Percentiles rank a stretch among this genome's conserved stretches.
Evolutionary conservation across 345 rosid species (phyloP).

Genomic region (Viola odorata): DNA sequence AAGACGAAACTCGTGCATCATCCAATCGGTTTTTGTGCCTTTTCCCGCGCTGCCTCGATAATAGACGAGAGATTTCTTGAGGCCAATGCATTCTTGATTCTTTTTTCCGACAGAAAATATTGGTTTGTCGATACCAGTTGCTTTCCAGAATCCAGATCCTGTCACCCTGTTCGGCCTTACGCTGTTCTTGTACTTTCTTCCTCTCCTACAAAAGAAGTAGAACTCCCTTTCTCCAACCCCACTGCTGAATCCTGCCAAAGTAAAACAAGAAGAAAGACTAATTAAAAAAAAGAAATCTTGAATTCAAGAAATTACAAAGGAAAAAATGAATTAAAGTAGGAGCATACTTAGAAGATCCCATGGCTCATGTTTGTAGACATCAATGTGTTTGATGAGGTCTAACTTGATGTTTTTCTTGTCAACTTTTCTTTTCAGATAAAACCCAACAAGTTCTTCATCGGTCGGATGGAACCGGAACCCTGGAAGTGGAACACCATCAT

Average conservation of each 20-base stretch:
- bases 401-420: slow-evolving; percentile 37
- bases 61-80: slow-evolving; percentile 46
- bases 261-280: neutral
- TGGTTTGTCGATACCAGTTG: slow-evolving; percentile 49
- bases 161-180: slow-evolving; percentile 54
- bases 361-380: slow-evolving; percentile 48
- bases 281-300: neutral
- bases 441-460: slow-evolving; percentile 48
- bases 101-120: slow-evolving; percentile 17
- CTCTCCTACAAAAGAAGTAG: slow-evolving; percentile 49
- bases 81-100: slow-evolving; percentile 29
- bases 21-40: slow-evolving; percentile 50
- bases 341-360: slow-evolving; percentile 53
- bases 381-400: slow-evolving; percentile 41
- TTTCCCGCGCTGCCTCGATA: slow-evolving; percentile 49
- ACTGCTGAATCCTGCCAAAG: slow-evolving; percentile 14
- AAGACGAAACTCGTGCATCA: slow-evolving; percentile 59
- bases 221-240: slow-evolving; percentile 38
- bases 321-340: neutral
- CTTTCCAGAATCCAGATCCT: slow-evolving; percentile 53
- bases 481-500: slow-evolving; percentile 31
- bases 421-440: slow-evolving; percentile 47
- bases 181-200: slow-evolving; percentile 46
- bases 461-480: slow-evolving; percentile 54
- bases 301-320: neutral